Conservation (phyloP, 495 filamentous ascomycete genomes). For the Daldinia concentrica region DNA sequence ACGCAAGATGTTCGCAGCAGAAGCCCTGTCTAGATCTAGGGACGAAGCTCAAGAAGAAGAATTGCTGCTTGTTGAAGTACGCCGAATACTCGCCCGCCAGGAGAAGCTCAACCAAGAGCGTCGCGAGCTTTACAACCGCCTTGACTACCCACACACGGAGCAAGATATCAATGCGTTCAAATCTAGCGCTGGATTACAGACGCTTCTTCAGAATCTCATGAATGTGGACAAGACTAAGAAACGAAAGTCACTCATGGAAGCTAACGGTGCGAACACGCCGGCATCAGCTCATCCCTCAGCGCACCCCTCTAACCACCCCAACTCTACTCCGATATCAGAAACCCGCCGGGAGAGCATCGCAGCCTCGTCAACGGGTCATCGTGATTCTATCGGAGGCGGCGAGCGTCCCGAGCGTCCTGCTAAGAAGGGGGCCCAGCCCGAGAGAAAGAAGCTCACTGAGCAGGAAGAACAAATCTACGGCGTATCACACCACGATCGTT, state of each 20-base stretch:
- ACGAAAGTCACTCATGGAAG: slow-evolving; percentile 66
- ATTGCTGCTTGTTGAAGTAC: slow-evolving; percentile 84
- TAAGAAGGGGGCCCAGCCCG: slow-evolving; percentile 66
- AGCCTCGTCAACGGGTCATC: slow-evolving; percentile 49
- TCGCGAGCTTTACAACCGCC: slow-evolving; percentile 85
- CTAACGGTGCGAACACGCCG: slow-evolving; percentile 64
- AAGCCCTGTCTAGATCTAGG: slow-evolving; percentile 77
- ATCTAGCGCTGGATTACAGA: slow-evolving; percentile 77
- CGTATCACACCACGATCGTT: slow-evolving; percentile 84
- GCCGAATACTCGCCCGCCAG: slow-evolving; percentile 84
- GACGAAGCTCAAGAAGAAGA: slow-evolving; percentile 93
- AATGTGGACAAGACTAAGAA: slow-evolving; percentile 89
- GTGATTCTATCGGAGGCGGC: slow-evolving; percentile 61
- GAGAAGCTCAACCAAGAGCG: slow-evolving; percentile 86
- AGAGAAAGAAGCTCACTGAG: slow-evolving; percentile 73
- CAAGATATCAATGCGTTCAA: slow-evolving; percentile 76
- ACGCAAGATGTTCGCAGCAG: slow-evolving; percentile 84
- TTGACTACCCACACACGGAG: slow-evolving; percentile 79
- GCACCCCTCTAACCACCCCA: slow-evolving; percentile 46
- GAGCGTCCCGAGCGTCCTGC: slow-evolving; percentile 50
- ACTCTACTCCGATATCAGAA: slow-evolving; percentile 48
- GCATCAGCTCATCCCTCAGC: slow-evolving; percentile 43
- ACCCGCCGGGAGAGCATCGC: slow-evolving; percentile 63
- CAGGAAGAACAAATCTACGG: slow-evolving; percentile 82
- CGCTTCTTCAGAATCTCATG: slow-evolving; percentile 80